phyloP scores from a whole-genome alignment of 2,329 filamentous ascomycete species.

The Trichoderma koningiopsis region DNA sequence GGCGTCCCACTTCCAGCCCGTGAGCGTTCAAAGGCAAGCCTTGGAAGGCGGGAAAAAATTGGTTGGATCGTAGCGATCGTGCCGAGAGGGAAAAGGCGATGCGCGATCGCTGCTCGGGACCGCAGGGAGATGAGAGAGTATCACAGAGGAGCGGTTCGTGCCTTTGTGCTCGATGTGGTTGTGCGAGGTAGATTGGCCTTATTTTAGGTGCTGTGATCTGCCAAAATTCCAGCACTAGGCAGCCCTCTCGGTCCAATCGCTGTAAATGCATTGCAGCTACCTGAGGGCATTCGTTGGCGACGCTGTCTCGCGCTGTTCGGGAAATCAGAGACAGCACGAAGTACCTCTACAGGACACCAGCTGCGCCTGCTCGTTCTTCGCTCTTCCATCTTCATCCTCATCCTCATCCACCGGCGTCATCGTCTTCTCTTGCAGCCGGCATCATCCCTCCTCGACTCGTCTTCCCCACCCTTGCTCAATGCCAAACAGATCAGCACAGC shows the following conservation, averaged over 20 bases:
- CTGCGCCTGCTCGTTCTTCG: not conserved
- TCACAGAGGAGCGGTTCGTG: not conserved
- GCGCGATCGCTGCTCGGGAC: not conserved
- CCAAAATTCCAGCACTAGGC: not conserved
- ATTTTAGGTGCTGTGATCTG: not conserved
- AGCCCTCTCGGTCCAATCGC: not conserved
- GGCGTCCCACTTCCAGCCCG: not conserved
- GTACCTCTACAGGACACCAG: not conserved
- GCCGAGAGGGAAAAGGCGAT: not conserved
- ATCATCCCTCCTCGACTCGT: constrained; percentile 14
- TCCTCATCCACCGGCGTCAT: not conserved
- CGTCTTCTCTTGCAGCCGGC: not conserved
- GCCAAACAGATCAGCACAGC: constrained; percentile 21
- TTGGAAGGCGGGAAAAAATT: not conserved
- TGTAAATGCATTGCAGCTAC: not conserved
- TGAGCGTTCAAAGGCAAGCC: not conserved
- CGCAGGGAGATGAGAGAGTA: not conserved
- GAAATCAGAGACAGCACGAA: not conserved
- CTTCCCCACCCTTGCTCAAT: not conserved
- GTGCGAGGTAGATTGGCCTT: constrained; percentile 3
- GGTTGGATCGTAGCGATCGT: constrained; percentile 13
- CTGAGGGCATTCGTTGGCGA: not conserved
- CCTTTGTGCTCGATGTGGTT: not conserved
- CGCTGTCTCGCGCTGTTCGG: not conserved
- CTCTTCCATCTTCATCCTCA: not conserved